Base-by-base conservation (phyloP, 176 grass and related monocot genomes). In the Otatea glauca region DNA sequence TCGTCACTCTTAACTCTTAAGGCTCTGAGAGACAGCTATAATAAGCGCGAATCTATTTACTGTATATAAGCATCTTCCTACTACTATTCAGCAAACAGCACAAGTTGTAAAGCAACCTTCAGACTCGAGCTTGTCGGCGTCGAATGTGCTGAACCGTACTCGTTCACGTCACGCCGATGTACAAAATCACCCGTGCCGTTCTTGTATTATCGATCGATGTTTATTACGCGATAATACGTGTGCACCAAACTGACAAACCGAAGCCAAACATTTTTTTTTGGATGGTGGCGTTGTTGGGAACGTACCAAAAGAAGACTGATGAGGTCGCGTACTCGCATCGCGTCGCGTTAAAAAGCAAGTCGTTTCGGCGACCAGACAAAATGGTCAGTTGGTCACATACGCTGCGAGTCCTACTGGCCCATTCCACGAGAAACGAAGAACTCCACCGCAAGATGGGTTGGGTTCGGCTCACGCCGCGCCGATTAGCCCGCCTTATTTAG, bases 401-500 rank as follows among this genome's bases (percentile, higher is more conserved):
- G 64, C 21, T 0, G 39, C 78, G 2, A 39, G 9, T 20, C 13
- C 60, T 39, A 29, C 67, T 14, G 21, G 59, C 25, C 21, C 21
- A 59, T 42, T 42, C 75, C 34, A 13, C 7, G 16, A 5, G 5
- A 37, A 37, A 23, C 6, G 14, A n/a, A 12, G 49, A 68, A 67
- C 72, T 88, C 74, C 55, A 66, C 61, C 12, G 3, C 38, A 2
- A 16, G 83, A 63, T 73, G 84, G 54, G 70, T 18, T 53, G 71
- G 71, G 67, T 34, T n/a, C 67, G 66, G 47, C 48, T 49, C 47
- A 47, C 47, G 0, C 71, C 49, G 51, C 27, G 21, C 59, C 23
- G 38, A 38, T 56, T 44, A 9, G 18, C 58, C 34, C 43, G 15
- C 85, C 44, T 62, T 84, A 84, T 91, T 84, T 91, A 91, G 85